These are phyloP conservation scores for Diophrys sp. DNA, from an alignment of 73 alveolate species.

Conservation along the genomic window DNA sequence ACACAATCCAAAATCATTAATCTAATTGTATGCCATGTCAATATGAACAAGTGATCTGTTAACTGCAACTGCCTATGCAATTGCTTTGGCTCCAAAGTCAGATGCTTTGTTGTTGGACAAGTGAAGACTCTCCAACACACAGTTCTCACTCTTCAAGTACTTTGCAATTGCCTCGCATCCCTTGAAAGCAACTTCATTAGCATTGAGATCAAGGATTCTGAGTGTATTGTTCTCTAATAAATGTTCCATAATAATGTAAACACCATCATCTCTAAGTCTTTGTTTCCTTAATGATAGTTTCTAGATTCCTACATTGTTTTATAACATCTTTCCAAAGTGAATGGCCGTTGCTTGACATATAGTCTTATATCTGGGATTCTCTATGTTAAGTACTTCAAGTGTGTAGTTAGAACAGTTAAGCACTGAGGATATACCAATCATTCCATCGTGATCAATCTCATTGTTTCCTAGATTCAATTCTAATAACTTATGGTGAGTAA, in stretches of 20 bases:
- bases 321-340: constrained; percentile 96
- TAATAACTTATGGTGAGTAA: constrained; percentile 77
- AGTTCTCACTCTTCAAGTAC: constrained; percentile 83
- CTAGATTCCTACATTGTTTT: constrained; percentile 82
- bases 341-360: constrained; percentile 92
- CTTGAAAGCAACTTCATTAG: constrained; percentile 93
- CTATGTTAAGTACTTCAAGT: constrained; percentile 93
- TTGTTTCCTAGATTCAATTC: constrained; percentile 93
- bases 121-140: constrained; percentile 89
- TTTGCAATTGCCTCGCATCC: constrained; percentile 95
- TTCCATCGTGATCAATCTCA: constrained; percentile 96
- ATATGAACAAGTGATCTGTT: constrained; percentile 95
- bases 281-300: constrained; percentile 91
- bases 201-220: constrained; percentile 93
- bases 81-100: constrained; percentile 95
- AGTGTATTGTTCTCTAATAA: constrained; percentile 86
- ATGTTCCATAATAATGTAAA: constrained; percentile 89
- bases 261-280: constrained; percentile 89
- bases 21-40: constrained; percentile 95
- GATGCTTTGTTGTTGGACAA: constrained; percentile 89
- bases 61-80: constrained; percentile 90
- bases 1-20: constrained; percentile 95
- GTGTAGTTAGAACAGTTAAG: constrained; percentile 89
- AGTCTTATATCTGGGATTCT: constrained; percentile 94
- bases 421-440: constrained; percentile 87